Evolutionary conservation across 352 stramenopile species (phyloP).

Genomic region (Pythium graminicola): DNA sequence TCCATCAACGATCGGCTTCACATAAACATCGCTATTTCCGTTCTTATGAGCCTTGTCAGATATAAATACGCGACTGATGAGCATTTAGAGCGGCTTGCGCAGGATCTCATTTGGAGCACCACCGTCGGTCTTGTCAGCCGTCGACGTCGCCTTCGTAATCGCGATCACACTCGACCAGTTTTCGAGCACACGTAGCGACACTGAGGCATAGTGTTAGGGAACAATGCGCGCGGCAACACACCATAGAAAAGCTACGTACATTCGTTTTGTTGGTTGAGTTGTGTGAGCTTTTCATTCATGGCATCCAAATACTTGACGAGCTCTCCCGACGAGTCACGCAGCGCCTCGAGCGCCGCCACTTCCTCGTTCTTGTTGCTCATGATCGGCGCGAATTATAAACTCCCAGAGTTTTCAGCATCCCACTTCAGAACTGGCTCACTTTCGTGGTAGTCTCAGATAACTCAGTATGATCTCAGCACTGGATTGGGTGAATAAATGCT

Average conservation of each 20-base stretch:
- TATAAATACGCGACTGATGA: conserved; percentile 20
- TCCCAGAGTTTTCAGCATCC: conserved; percentile 3
- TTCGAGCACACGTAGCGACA: conserved; percentile 69
- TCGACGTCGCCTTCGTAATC: conserved; percentile 50
- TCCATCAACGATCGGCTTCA: neutral
- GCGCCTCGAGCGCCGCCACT: conserved; percentile 67
- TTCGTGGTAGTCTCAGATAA: too few species aligned
- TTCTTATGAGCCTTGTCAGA: conserved; percentile 6
- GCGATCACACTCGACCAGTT: conserved; percentile 79
- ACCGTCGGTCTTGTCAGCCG: conserved; percentile 12
- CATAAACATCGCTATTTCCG: conserved; percentile 4
- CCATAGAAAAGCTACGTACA: conserved; percentile 28
- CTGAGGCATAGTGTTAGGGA: too few species aligned
- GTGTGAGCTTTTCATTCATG: conserved; percentile 65
- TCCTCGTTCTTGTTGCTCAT: conserved; percentile 60
- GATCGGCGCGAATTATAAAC: conserved; percentile 11
- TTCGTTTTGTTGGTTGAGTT: conserved; percentile 81
- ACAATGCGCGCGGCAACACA: neutral
- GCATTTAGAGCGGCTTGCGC: conserved; percentile 38
- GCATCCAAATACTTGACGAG: conserved; percentile 66
- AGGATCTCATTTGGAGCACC: conserved; percentile 44
- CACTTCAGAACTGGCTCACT: conserved; percentile 24
- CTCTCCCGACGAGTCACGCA: conserved; percentile 69
- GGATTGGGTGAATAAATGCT: conserved; percentile 12
- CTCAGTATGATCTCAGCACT: too few species aligned